Evolutionary conservation across 306 rosid genomes (phyloP).

Genomic region (Crotalaria pallida): DNA sequence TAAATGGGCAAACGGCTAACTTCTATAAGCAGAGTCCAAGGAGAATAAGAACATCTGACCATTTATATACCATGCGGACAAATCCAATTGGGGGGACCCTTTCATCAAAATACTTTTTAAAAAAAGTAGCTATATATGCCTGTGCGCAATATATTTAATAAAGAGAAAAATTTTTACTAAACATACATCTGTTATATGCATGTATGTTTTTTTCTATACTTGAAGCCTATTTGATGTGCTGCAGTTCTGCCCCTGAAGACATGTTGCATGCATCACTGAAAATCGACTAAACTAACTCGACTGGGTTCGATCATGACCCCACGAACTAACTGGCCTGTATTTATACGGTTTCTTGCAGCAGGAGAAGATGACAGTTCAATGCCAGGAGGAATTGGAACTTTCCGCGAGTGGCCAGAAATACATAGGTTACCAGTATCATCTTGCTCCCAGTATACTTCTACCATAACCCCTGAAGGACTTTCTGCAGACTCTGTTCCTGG

Average conservation of each 20-base stretch:
- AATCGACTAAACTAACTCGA: constrained; percentile 26
- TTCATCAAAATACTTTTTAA: too few relatives aligned
- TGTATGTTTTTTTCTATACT: too few relatives aligned
- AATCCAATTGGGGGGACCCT: background rate
- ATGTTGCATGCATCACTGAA: constrained; percentile 15
- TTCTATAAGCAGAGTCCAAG: background rate
- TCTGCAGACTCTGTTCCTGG: constrained; percentile 68
- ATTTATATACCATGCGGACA: too few relatives aligned
- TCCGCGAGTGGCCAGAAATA: constrained; percentile 55
- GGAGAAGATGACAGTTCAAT: constrained; percentile 28
- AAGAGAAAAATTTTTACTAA: too few relatives aligned
- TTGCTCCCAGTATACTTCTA: constrained; percentile 82
- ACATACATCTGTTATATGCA: too few relatives aligned
- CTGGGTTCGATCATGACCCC: constrained; percentile 59
- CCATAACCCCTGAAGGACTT: constrained; percentile 66
- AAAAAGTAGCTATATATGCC: too few relatives aligned
- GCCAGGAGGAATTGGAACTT: constrained; percentile 44
- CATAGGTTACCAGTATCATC: constrained; percentile 72
- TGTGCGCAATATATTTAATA: too few relatives aligned
- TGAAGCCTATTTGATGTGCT: too few relatives aligned
- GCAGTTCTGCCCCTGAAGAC: too few relatives aligned
- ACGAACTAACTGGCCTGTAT: constrained; percentile 10
- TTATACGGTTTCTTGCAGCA: constrained; percentile 19
- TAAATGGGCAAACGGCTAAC: background rate
- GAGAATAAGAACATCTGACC: background rate